A percentile compares a stretch with the other conserved stretches of the same genome.
These are phyloP conservation scores for Trebouxiophyceae sp. DNA, from an alignment of 163 green algal genomes.

Conservation along the genomic window DNA sequence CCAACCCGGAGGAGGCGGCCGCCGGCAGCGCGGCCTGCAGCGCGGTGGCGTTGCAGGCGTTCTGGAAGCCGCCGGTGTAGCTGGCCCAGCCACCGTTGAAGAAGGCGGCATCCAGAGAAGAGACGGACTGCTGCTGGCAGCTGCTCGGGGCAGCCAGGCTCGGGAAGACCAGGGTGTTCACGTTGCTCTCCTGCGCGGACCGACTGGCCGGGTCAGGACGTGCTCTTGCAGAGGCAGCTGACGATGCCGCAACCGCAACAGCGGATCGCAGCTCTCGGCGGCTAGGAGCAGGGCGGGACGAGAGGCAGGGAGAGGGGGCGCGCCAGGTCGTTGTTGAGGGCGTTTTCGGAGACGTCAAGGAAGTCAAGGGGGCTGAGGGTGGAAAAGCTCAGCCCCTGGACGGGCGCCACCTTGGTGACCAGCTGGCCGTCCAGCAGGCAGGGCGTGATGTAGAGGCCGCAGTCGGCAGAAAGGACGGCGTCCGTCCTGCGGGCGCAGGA, in stretches of 20 bases:
- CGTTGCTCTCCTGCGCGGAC: neutral
- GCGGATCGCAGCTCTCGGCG: no score
- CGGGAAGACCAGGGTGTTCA: neutral
- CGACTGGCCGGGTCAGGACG: no score
- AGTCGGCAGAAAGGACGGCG: neutral
- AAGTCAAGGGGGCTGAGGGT: neutral
- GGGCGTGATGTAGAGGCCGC: neutral
- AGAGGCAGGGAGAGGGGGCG: neutral
- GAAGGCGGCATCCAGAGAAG: neutral
- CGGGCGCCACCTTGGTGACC: neutral
- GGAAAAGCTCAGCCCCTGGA: neutral
- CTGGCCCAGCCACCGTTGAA: neutral
- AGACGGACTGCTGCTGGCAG: neutral
- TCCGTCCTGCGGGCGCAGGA: neutral
- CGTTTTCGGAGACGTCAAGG: neutral
- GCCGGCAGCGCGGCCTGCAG: neutral
- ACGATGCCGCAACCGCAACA: no score
- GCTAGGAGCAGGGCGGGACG: neutral
- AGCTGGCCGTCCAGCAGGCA: neutral
- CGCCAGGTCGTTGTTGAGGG: neutral
- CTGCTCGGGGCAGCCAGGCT: neutral
- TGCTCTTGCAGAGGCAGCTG: no score
- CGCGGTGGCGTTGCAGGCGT: neutral
- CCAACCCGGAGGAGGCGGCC: no score
- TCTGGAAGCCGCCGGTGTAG: neutral